Evolutionary conservation across 140 eudicot species (phyloP).

Genomic region (Flaveria floridana): DNA sequence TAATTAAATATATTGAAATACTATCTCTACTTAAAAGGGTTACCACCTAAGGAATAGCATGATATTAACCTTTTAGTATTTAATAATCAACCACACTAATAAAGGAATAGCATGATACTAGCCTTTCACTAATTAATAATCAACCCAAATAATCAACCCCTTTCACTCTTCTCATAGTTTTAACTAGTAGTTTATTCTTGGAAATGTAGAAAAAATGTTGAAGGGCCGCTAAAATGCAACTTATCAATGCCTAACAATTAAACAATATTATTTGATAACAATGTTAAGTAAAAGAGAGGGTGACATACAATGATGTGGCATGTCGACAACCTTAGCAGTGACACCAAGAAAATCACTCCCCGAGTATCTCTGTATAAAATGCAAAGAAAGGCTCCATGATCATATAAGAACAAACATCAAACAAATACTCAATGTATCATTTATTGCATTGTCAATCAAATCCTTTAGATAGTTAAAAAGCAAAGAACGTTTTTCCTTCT

Average conservation of each 20-base stretch:
- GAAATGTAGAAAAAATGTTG: not conserved
- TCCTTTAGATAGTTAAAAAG: conserved; percentile 1
- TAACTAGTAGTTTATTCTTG: not conserved
- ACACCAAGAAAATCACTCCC: conserved; percentile 94
- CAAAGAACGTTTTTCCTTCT: not conserved
- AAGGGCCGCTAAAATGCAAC: not conserved
- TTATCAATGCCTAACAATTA: not conserved
- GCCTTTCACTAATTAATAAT: not conserved
- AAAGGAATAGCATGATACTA: not conserved
- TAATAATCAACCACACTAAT: not conserved
- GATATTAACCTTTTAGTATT: not conserved
- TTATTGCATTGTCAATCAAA: not conserved
- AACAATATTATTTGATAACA: conserved; percentile 13
- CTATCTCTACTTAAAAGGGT: not conserved
- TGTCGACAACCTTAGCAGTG: conserved; percentile 77
- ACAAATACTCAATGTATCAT: not conserved
- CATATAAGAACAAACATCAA: conserved; percentile 21
- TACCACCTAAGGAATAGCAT: not conserved
- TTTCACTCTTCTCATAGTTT: not conserved
- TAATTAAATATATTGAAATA: not conserved
- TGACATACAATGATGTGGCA: conserved; percentile 85
- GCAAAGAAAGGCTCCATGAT: conserved; percentile 25
- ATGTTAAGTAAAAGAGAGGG: conserved; percentile 12
- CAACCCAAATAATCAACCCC: not conserved
- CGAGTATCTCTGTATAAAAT: conserved; percentile 68